Conservation (phyloP, 192 early-diverging fungal genomes). For the Thamnidium elegans region DNA sequence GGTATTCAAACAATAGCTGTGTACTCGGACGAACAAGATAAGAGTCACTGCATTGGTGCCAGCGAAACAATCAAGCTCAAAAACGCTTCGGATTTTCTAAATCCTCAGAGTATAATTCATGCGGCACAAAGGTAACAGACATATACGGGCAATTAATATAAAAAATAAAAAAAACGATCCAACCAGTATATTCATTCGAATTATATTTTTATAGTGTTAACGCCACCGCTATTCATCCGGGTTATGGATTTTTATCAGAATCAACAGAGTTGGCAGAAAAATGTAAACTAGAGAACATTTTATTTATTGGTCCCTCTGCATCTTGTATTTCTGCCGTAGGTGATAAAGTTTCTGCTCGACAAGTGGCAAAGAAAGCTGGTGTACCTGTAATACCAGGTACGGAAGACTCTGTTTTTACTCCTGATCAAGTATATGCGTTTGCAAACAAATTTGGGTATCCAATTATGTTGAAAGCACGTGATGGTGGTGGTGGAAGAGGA, state of each 20-base stretch:
- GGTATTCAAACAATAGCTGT: slow-evolving; percentile 63
- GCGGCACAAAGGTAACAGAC: slow-evolving; percentile 46
- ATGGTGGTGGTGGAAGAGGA: slow-evolving; percentile 94
- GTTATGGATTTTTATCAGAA: slow-evolving; percentile 94
- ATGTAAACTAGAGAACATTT: slow-evolving; percentile 56
- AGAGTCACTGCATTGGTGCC: slow-evolving; percentile 25
- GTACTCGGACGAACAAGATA: slow-evolving; percentile 56
- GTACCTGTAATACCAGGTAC: slow-evolving; percentile 35
- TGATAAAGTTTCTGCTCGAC: slow-evolving; percentile 31
- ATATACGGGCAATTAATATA: no score
- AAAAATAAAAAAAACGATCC: background rate
- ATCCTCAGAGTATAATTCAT: slow-evolving; percentile 70
- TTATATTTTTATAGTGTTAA: slow-evolving; percentile 26
- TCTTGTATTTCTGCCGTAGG: slow-evolving; percentile 65
- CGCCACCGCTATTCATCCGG: slow-evolving; percentile 80
- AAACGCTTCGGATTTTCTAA: slow-evolving; percentile 51
- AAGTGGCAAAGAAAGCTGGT: slow-evolving; percentile 17
- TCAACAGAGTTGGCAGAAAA: slow-evolving; percentile 76
- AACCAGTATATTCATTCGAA: background rate
- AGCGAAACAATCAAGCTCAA: slow-evolving; percentile 13
- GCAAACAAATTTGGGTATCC: slow-evolving; percentile 85
- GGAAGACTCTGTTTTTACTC: slow-evolving; percentile 6
- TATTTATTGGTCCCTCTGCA: slow-evolving; percentile 86
- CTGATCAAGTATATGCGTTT: slow-evolving; percentile 42
- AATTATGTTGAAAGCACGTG: slow-evolving; percentile 91